Evolutionary conservation across 1,284 basidiomycete genomes (phyloP), one percentile per base, ranked within the genome.

Genomic region (Amylostereum areolatum): DNA sequence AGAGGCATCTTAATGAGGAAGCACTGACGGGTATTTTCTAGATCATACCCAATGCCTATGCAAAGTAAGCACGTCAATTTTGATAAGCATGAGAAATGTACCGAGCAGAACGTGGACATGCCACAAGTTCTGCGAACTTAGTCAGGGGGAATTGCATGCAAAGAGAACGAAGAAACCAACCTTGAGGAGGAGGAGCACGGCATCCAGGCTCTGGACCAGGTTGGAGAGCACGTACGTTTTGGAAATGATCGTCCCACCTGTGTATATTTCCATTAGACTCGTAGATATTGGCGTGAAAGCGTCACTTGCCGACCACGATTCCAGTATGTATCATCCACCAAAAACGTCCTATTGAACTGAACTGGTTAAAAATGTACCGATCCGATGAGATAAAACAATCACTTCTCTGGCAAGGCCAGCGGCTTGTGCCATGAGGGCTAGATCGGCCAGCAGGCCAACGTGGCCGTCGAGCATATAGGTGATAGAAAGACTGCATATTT

Each of bases 381-480:
- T 50, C 30, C 25, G 33, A 49, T 42, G 53, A 43, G 49, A 29
- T 40, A 31, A 39, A 47, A 39, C 29, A 43, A 48, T 5, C 55
- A 84, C 83, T 70, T 85, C 79, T 54, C 76, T 71, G 48, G 84
- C 83, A 43, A 85, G 64, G 2, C 74, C 80, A 7, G 83, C 83
- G 34, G 72, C 72, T 62, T 85, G 83, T 3, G 81, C 80, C 66
- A 85, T 73, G 37, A 85, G 60, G 2, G 80, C 81, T 49, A 87
- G 61, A 57, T 87, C 83, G 34, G 78, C 78, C 24, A 76, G 62
- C 24, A 87, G 67, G 28, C 83, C 83, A 5, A 82, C 78, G 44
- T 73, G 66, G 5, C 83, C 83, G 58, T 83, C 81, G 35, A 86
- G 67, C 75, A 83, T 73, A 58, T 86, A 87, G 1, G 83, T 86